Evolutionary conservation across 306 rosid species (phyloP).

Genomic region (Pachyrhizus erosus): DNA sequence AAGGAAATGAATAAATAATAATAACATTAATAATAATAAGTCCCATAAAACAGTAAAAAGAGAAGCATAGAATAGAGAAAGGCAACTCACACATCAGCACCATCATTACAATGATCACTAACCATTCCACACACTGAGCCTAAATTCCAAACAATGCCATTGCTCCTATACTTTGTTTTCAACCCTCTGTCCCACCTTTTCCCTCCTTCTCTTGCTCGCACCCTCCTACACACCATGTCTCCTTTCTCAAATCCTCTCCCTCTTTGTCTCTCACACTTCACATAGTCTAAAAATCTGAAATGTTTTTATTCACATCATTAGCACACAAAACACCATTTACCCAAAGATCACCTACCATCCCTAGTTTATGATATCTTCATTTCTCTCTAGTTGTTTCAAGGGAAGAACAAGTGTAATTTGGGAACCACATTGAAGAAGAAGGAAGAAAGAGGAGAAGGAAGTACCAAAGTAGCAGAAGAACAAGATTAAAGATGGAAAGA

Average conservation of each 20-base stretch:
- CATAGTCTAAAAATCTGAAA: constrained; percentile 22
- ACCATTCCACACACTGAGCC: constrained; percentile 57
- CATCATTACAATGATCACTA: constrained; percentile 82
- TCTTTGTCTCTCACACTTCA: constrained; percentile 44
- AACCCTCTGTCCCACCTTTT: constrained; percentile 54
- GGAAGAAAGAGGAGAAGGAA: constrained; percentile 7
- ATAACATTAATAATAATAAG: constrained; percentile 14
- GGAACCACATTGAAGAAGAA: constrained; percentile 46
- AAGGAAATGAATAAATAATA: not conserved
- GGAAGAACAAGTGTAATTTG: constrained; percentile 34
- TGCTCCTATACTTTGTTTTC: constrained; percentile 56
- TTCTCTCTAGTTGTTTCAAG: constrained; percentile 45
- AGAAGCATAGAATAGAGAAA: constrained; percentile 35
- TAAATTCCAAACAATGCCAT: constrained; percentile 54
- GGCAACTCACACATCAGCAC: constrained; percentile 60
- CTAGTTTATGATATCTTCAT: constrained; percentile 50
- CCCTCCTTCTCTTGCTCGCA: constrained; percentile 63
- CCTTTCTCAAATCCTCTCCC: constrained; percentile 45
- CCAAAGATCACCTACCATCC: constrained; percentile 37
- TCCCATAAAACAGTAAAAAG: constrained; percentile 38
- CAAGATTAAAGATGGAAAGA: constrained; percentile 49
- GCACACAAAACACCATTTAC: constrained; percentile 31
- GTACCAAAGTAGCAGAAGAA: constrained; percentile 10
- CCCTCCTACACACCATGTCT: constrained; percentile 49
- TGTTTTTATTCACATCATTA: constrained; percentile 46